phyloP scores from a whole-genome alignment of 148 eudicot species.

The Amaranthus palmeri region DNA sequence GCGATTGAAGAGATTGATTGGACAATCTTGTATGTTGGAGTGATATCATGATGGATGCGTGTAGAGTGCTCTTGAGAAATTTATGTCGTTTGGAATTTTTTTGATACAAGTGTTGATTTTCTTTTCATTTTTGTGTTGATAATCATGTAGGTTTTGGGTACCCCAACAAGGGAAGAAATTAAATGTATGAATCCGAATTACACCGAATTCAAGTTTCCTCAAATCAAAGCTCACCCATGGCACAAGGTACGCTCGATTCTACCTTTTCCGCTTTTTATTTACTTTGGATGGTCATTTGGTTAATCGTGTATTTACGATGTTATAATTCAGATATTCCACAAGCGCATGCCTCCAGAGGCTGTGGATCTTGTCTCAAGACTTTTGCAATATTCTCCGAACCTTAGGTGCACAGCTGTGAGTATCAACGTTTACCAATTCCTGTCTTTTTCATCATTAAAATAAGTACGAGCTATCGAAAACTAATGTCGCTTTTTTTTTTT shows the following conservation, averaged over 20 bases:
- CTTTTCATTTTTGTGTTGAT: not conserved
- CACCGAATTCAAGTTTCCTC: conserved; percentile 83
- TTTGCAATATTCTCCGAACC: conserved; percentile 85
- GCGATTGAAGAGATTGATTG: too few species aligned
- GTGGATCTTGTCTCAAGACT: conserved; percentile 91
- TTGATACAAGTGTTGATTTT: not conserved
- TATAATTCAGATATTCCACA: conserved; percentile 64
- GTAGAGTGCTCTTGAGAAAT: too few species aligned
- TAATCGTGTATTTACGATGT: conserved; percentile 5
- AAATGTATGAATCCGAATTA: conserved; percentile 96
- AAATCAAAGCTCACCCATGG: conserved; percentile 96
- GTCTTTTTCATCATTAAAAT: not conserved
- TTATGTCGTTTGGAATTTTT: not conserved
- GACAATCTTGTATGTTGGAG: too few species aligned
- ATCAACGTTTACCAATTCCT: not conserved
- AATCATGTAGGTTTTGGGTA: conserved; percentile 68
- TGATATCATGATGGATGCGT: too few species aligned
- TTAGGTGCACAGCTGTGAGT: conserved; percentile 83
- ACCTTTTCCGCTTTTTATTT: not conserved
- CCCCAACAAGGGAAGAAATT: conserved; percentile 91
- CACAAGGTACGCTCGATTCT: conserved; percentile 60
- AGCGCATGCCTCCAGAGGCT: conserved; percentile 90
- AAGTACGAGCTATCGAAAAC: not conserved
- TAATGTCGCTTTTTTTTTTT: not conserved
- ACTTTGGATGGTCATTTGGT: not conserved